These are phyloP conservation scores for Torulaspora pretoriensis DNA, from an alignment of 1,139 yeast species.

Conservation along the genomic window DNA sequence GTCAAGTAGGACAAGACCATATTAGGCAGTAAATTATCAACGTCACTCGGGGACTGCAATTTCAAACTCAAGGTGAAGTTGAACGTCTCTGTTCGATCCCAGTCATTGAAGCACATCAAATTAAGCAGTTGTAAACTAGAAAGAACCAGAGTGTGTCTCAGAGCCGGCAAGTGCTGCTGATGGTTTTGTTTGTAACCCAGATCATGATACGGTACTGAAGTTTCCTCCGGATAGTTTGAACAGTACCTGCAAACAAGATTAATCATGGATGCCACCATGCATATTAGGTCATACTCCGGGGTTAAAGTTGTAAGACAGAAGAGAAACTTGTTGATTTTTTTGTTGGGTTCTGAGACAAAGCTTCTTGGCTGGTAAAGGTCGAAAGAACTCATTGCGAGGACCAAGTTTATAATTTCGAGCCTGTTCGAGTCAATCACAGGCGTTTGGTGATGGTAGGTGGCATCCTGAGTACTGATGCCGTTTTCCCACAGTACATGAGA, in stretches of 20 bases:
- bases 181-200: conserved; percentile 16
- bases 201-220: conserved; percentile 14
- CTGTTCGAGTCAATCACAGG: conserved; percentile 60
- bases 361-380: conserved; percentile 45
- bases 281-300: conserved; percentile 47
- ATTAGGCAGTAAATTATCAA: conserved; percentile 33
- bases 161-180: conserved; percentile 37
- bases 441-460: conserved; percentile 36
- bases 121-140: conserved; percentile 61
- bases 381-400: conserved; percentile 61
- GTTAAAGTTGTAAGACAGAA: conserved; percentile 52
- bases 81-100: conserved; percentile 35
- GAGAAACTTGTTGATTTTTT: conserved; percentile 45
- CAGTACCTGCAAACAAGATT: conserved; percentile 51
- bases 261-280: conserved; percentile 64
- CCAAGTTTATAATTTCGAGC: conserved; percentile 58
- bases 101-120: conserved; percentile 51
- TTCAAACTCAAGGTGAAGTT: conserved; percentile 40
- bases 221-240: conserved; percentile 28
- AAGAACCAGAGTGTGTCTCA: conserved; percentile 52
- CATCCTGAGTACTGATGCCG: conserved; percentile 23
- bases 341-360: conserved; percentile 2
- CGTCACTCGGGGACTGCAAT: conserved; percentile 34
- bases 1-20: conserved; percentile 51
- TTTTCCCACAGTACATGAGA: conserved; percentile 24